Evolutionary conservation across 805 yeast species (phyloP), one percentile per base, ranked within the genome.

Genomic region (Debaryomyces prosopidis): DNA sequence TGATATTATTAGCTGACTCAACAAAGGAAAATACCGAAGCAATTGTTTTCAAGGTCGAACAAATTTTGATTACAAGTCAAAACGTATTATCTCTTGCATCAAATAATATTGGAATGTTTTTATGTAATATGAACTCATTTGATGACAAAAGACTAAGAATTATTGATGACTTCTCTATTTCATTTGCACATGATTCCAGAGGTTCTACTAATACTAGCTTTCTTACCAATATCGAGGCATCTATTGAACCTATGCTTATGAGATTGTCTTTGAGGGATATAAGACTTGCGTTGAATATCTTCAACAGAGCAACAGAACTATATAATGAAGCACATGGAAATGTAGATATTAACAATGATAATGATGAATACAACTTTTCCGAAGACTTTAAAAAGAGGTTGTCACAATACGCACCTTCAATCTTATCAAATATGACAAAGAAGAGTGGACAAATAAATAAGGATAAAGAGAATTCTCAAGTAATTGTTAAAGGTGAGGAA

Each of bases 211-310:
- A 74, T 0, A 77, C 79, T 0, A 79, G 79, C 16, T 73, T 78
- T 40, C 59, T 89, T 41, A 84, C 96, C 0, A 71, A 76, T 30
- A 75, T 90, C 9, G 84, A 84, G 44, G 74, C 85, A 7, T 79
- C 89, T 0, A 74, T 91, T 26, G 97, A 92, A 46, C 94, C 95
- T 0, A 62, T 94, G 32, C 66, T 92, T 14, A 63, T 92, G 64
- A 76, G 98, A 49, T 77, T 94, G 14, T 90, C 98, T 0, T 65
- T 92, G 45, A 75, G 96, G 47, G 99, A 94, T 69, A 87, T 94
- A 36, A 70, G 87, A 39, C 71, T 95, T 37, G 97, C 96, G 0
- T 62, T 86, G 54, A 70, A 75, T 10, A 88, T 94, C 23, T 76
- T 89, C 52, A 81, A 86, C 53, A 81, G 74, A 51, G 96, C 96